Conservation (phyloP, 1,284 basidiomycete species). For the Athelia psychrophila region DNA sequence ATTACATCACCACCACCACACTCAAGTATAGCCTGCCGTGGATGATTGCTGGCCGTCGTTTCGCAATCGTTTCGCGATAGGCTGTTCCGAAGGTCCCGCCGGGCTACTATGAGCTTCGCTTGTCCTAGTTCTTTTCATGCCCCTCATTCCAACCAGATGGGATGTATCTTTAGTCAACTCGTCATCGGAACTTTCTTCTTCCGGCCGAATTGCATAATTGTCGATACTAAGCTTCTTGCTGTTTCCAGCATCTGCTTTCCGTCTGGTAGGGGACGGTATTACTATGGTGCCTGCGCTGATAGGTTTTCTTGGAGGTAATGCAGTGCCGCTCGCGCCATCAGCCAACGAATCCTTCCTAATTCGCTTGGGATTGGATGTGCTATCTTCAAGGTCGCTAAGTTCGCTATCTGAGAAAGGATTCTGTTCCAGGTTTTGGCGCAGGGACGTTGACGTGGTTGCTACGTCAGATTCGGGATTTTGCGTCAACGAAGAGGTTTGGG, state of each 20-base stretch:
- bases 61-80: background rate
- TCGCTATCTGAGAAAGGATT: background rate
- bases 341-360: background rate
- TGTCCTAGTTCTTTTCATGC: slow-evolving; percentile 29
- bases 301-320: background rate
- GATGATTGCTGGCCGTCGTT: too few species aligned
- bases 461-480: background rate
- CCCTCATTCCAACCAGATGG: slow-evolving; percentile 20
- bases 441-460: background rate
- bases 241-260: slow-evolving; percentile 7
- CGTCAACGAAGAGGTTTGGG: background rate
- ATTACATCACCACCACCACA: too few species aligned
- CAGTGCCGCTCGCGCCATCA: background rate
- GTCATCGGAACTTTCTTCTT: slow-evolving; percentile 21
- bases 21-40: too few species aligned
- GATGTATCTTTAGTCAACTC: slow-evolving; percentile 21
- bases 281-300: too few species aligned
- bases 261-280: background rate
- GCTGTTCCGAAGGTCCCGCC: background rate
- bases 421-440: background rate
- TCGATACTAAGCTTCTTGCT: slow-evolving; percentile 32
- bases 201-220: slow-evolving; percentile 37
- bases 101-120: slow-evolving; percentile 3
- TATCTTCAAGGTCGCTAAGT: background rate
- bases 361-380: background rate